phyloP scores from a whole-genome alignment of 352 stramenopile genomes.

The Albugo laibachii region DNA sequence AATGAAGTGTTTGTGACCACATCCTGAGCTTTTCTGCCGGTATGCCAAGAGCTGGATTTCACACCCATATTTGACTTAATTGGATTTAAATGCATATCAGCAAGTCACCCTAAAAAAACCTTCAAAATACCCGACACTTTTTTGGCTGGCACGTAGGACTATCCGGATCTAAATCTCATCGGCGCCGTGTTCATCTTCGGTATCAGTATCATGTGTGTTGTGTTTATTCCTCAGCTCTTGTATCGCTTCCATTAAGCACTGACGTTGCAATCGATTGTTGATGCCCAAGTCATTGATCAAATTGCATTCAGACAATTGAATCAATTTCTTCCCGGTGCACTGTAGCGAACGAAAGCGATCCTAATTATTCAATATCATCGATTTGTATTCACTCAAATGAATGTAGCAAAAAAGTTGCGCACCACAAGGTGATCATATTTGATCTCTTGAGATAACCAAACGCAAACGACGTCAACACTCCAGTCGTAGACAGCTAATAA shows the following conservation, averaged over 20 bases:
- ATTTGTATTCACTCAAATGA: not conserved
- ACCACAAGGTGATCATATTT: constrained; percentile 51
- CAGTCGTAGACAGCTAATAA: constrained; percentile 40
- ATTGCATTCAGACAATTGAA: constrained; percentile 49
- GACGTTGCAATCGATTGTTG: constrained; percentile 33
- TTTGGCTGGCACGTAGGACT: no score
- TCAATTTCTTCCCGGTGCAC: constrained; percentile 46
- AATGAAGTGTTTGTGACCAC: no score
- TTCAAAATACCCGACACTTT: no score
- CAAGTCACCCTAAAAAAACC: no score
- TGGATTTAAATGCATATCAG: no score
- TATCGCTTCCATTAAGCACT: constrained; percentile 55
- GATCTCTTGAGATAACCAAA: constrained; percentile 64
- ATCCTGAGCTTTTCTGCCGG: no score
- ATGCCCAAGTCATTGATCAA: constrained; percentile 62
- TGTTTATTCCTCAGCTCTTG: constrained; percentile 9
- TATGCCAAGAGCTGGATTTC: no score
- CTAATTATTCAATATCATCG: not conserved
- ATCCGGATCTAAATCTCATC: no score
- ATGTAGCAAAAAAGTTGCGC: not conserved
- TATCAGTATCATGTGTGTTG: no score
- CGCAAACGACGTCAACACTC: constrained; percentile 64
- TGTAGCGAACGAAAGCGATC: constrained; percentile 33
- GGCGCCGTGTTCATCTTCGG: no score
- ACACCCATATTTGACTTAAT: no score